Base-by-base conservation (phyloP, 2,329 filamentous ascomycete species). In the Dendrostoma leiphaemia region DNA sequence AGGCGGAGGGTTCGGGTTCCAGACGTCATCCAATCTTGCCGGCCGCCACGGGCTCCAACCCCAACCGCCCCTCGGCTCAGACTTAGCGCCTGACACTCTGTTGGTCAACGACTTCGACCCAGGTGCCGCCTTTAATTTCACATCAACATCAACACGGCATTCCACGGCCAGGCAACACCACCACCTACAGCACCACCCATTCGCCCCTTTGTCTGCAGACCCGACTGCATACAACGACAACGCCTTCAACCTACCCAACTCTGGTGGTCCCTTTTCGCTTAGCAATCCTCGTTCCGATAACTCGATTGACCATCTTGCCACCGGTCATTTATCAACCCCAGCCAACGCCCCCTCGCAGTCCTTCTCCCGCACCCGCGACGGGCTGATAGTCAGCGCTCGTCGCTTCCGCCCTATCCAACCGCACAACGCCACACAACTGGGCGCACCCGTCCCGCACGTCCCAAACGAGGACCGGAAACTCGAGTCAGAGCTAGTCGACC, bases 291-390 rank as follows among this genome's bases (percentile, higher is more conserved):
- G 7, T n/a, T 12, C 26, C 17, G 13, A 29, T 12, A 62, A 66
- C 41, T 48, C 51, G 13, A 38, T 67, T 26, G 7, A 54, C 17
- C 31, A 59, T 19, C 49, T 68, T 21, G 62, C 57, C 37, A 58
- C 53, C 15, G 58, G 57, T 29, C 54, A 65, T 40, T 68, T 69
- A 43, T 62, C 65, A n/a, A 68, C 65, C 19, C 64, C 65, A 8
- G 67, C 13, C 32, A 24, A 15, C 47, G 21, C 7, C 29, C 15
- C 65, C 12, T 53, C 68, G 15, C 65, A 65, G 6, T 62, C 65
- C 2, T 53, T 62, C 41, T 50, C 9, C 29, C 37, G 9, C 45
- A 43, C 19, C 51, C n/a, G n/a, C n/a, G n/a, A n/a, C n/a, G n/a
- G n/a, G n/a, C n/a, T n/a, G n/a, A n/a, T n/a, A n/a, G n/a, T n/a